Evolutionary conservation across 805 yeast species (phyloP).

Genomic region (Kluyveromyces nonfermentans): DNA sequence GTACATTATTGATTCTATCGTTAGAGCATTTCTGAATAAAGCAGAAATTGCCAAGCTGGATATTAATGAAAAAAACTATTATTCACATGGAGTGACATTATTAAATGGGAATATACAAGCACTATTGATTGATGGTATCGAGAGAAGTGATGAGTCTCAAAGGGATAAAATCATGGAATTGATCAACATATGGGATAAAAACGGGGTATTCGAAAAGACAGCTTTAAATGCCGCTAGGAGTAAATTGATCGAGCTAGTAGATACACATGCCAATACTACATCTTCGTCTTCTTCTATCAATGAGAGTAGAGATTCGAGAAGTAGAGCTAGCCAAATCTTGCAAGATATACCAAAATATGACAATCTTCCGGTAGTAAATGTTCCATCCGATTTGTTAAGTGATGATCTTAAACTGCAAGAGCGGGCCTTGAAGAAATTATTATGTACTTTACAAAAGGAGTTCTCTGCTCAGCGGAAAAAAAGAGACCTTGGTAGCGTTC

Average conservation of each 20-base stretch:
- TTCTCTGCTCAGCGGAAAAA: constrained; percentile 8
- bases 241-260: constrained; percentile 27
- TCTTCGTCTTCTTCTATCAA: constrained; percentile 21
- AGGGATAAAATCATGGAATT: constrained; percentile 72
- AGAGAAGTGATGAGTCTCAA: constrained; percentile 46
- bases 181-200: constrained; percentile 87
- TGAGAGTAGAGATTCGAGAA: constrained; percentile 56
- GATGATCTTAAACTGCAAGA: constrained; percentile 30
- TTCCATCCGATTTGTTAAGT: constrained; percentile 18
- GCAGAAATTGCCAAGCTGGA: constrained; percentile 41
- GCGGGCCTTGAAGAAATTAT: constrained; percentile 33
- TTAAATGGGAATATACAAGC: constrained; percentile 56
- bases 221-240: constrained; percentile 46
- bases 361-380: constrained; percentile 12
- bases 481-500: background rate
- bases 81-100: constrained; percentile 60
- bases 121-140: constrained; percentile 53
- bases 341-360: constrained; percentile 15
- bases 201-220: constrained; percentile 60
- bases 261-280: background rate
- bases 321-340: constrained; percentile 48
- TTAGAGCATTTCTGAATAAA: constrained; percentile 73
- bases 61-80: constrained; percentile 44
- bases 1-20: constrained; percentile 88
- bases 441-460: constrained; percentile 28